Evolutionary conservation across 2,329 filamentous ascomycete species (phyloP).

Genomic region (Xylaria sp.): DNA sequence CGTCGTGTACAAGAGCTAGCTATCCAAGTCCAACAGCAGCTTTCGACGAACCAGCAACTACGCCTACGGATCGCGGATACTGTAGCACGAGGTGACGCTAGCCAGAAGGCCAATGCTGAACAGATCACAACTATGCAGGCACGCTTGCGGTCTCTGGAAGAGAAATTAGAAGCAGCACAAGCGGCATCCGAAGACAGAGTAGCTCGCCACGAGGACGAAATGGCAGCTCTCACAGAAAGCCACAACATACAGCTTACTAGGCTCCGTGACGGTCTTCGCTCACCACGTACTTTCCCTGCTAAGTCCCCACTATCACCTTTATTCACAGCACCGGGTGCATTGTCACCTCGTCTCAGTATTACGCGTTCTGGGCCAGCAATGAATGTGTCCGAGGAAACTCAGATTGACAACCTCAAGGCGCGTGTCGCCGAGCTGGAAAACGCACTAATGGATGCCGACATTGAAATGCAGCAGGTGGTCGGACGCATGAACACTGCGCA

Average conservation of each 20-base stretch:
- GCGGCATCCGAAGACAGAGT: conserved; percentile 87
- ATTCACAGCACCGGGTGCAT: conserved; percentile 58
- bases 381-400: conserved; percentile 75
- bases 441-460: conserved; percentile 78
- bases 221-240: conserved; percentile 77
- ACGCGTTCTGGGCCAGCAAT: conserved; percentile 64
- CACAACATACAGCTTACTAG: conserved; percentile 82
- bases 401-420: conserved; percentile 79
- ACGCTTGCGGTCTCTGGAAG: conserved; percentile 83
- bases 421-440: conserved; percentile 87
- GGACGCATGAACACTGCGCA: conserved; percentile 83
- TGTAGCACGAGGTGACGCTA: conserved; percentile 82
- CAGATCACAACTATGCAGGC: conserved; percentile 87
- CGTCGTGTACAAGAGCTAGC: conserved; percentile 83
- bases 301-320: conserved; percentile 72
- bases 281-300: conserved; percentile 63
- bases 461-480: conserved; percentile 86
- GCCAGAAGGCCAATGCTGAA: conserved; percentile 81
- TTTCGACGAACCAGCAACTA: conserved; percentile 79
- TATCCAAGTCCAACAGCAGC: conserved; percentile 79
- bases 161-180: conserved; percentile 84
- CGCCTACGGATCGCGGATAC: conserved; percentile 81
- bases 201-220: conserved; percentile 85
- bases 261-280: conserved; percentile 65
- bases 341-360: conserved; percentile 64